A percentile compares a stretch with the other conserved stretches of the same genome.
phyloP scores from a whole-genome alignment of 495 filamentous ascomycete genomes.

The Podospora pseudoanserina region DNA sequence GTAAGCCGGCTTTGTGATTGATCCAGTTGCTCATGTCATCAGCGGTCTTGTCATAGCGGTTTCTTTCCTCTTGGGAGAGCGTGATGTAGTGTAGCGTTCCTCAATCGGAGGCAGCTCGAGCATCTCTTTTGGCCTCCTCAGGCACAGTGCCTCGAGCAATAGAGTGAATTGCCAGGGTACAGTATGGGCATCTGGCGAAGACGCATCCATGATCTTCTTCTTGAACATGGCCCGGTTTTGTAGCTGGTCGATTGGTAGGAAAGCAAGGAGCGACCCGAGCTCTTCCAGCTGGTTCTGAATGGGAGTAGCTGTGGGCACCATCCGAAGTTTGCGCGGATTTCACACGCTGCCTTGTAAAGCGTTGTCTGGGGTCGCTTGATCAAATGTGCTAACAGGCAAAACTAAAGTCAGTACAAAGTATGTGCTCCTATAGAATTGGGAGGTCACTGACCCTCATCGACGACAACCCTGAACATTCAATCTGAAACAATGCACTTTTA shows the following conservation, averaged over 20 bases:
- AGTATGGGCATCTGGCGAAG: neutral
- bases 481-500: neutral
- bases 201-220: neutral
- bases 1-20: neutral
- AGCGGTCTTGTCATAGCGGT: neutral
- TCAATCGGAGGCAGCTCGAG: neutral
- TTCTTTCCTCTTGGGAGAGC: neutral
- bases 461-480: neutral
- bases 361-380: neutral
- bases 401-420: neutral
- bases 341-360: neutral
- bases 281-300: neutral
- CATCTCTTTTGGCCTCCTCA: neutral
- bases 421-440: neutral
- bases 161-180: neutral
- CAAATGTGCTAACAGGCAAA: neutral
- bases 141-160: neutral
- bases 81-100: neutral
- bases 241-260: neutral
- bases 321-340: neutral
- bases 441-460: neutral
- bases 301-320: neutral
- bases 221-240: neutral
- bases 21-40: neutral
- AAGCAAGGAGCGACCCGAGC: neutral